Base-by-base conservation (phyloP, 2,329 filamentous ascomycete genomes). In the Fusarium torulosum region DNA sequence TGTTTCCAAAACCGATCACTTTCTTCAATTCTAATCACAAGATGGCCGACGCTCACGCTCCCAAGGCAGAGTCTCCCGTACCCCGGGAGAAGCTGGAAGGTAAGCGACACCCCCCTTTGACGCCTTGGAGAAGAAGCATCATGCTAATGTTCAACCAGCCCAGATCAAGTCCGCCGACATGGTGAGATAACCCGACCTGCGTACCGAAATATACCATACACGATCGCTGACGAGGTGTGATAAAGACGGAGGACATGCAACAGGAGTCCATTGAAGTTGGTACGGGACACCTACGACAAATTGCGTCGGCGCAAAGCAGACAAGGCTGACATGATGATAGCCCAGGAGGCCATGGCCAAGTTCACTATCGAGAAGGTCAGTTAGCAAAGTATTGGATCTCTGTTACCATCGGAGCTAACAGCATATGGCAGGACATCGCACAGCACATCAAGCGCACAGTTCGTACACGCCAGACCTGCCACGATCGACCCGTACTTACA, bases 161-260 rank as follows among this genome's bases (percentile, higher is more conserved):
- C 94, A 97, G 83, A 90, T 99, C 81, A 99, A 99, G 85, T 97
- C 94, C 73, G 95, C 93, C 61, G 96, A 99, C 79, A 99, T 99
- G 96, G 96, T 98, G 86, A 80, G 84, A 46, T 57, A 57, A 27
- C 53, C 43, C 38, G 43, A 52, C 53, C 61, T 59, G n/a, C 25
- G 27, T 43, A 58, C 59, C 59, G 40, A 55, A 55, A 54, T 38
- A 56, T 19, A 38, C 37, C 43, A 46, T 45, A 62, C 52, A 59
- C 56, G 53, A 62, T 53, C 41, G 68, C 78, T 80, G 70, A 81
- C 73, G 57, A 72, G 69, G 41, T 47, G 49, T 43, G 59, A 46
- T 71, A 73, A 77, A 98, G 96, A 95, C 91, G 75, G 95, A 98
- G 61, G 94, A 97, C 75, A 97, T 99, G 96, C 94, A 97, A 77